These are phyloP conservation scores for Epichloe festucae DNA, from an alignment of 2,329 filamentous ascomycete genomes.

Conservation along the genomic window DNA sequence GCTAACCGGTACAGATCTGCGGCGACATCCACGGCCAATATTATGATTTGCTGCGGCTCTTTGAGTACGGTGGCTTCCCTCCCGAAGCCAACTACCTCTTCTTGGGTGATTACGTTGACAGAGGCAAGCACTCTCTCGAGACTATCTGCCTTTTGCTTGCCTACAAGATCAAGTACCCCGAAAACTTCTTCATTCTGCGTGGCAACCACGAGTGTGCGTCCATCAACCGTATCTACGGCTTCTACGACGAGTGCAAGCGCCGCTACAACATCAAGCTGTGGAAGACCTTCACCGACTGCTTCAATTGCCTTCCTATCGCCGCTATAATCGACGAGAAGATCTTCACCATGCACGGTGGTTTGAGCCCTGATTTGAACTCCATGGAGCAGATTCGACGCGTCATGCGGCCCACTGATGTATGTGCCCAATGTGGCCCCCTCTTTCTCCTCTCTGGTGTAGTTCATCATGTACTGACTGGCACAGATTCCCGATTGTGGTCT, in stretches of 20 bases:
- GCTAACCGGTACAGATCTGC: slow-evolving; percentile 59
- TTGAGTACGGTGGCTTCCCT: slow-evolving; percentile 96
- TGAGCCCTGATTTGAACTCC: slow-evolving; percentile 94
- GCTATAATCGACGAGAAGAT: slow-evolving; percentile 99
- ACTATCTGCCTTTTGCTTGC: slow-evolving; percentile 93
- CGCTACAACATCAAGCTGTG: slow-evolving; percentile 98
- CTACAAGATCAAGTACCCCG: slow-evolving; percentile 99
- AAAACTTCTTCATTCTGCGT: slow-evolving; percentile 98
- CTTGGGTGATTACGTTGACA: slow-evolving; percentile 96
- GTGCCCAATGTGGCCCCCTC: slow-evolving; percentile 24
- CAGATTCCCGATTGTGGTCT: slow-evolving; percentile 97
- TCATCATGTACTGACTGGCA: slow-evolving; percentile 8
- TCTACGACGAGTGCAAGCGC: slow-evolving; percentile 99
- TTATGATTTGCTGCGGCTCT: slow-evolving; percentile 91
- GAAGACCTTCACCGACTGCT: slow-evolving; percentile 99
- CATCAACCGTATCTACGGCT: slow-evolving; percentile 98
- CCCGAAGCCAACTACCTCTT: slow-evolving; percentile 99
- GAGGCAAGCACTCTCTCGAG: slow-evolving; percentile 97
- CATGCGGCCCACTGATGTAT: slow-evolving; percentile 96
- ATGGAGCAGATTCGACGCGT: slow-evolving; percentile 99
- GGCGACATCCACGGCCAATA: slow-evolving; percentile 99
- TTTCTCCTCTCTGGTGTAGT: slow-evolving; percentile 11
- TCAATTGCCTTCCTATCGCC: slow-evolving; percentile 96
- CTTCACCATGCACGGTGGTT: slow-evolving; percentile 97
- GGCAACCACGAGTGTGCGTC: slow-evolving; percentile 99